Base-by-base conservation (phyloP, 164 flowering plant species). In the Nymphaea colorata region DNA sequence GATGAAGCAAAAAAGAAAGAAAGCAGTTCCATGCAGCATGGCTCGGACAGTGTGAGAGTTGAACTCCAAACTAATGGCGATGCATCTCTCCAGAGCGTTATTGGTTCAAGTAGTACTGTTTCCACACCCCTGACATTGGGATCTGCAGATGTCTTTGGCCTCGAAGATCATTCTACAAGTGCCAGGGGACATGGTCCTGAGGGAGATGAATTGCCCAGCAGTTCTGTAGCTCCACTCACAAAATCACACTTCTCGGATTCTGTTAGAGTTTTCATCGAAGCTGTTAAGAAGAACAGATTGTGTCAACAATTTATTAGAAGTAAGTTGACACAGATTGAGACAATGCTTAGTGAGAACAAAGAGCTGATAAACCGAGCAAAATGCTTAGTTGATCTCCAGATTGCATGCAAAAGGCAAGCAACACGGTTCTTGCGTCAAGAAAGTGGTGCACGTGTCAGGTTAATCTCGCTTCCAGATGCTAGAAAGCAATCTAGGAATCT, bases 281-380 rank as follows among this genome's bases (percentile, higher is more conserved):
- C 98, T 57, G 84, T 95, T 64, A 90, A 82, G 85, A 95, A 85
- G 79, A 95, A 95, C 74, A 84, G 96, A 71, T 76, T 83, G 3
- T 85, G 85, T 71, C 97, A 92, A 79, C 90, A 82, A 73, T 73
- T 86, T 72, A 43, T 92, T 18, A 78, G 90, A 67, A 79, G 73
- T 72, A 87, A 87, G 82, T 71, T 95, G 81, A 71, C 80, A 55
- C 82, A 85, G 44, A 68, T 90, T 69, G 94, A 90, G 80, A 83
- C 91, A 68, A 90, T 81, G 77, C 82, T 90, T 61, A 96, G 83
- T 79, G 87, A 82, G 73, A 84, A 84, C 79, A 86, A 78, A 74
- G 80, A 77, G 70, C 69, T 92, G 68, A 84, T 55, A 76, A 76
- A 84, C 36, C 84, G 85, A 51, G 75, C 86, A 57, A 86, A 86